Conservation (phyloP, 345 rosid genomes). For the Adansonia digitata region DNA sequence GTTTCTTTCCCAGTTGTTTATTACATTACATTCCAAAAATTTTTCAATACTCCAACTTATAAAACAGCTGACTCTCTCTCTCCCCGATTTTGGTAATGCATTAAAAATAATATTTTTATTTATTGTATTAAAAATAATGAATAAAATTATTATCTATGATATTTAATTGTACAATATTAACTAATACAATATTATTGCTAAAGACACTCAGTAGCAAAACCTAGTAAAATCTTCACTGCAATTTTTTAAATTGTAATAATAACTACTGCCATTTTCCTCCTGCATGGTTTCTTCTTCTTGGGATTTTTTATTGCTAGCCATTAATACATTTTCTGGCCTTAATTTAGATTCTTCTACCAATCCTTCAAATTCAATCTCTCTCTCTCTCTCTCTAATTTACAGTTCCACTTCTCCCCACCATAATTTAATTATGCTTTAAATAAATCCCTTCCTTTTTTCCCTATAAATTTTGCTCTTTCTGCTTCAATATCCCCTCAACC, state of each 20-base stretch:
- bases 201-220: too few relatives aligned
- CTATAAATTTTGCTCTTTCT: slow-evolving; percentile 30
- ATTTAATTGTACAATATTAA: too few relatives aligned
- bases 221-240: too few relatives aligned
- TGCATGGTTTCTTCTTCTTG: slow-evolving; percentile 29
- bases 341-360: slow-evolving; percentile 52
- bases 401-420: slow-evolving; percentile 46
- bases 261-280: slow-evolving; percentile 33
- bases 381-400: slow-evolving; percentile 23
- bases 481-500: neutral
- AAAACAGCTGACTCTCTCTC: too few relatives aligned
- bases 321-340: slow-evolving; percentile 54
- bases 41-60: too few relatives aligned
- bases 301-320: slow-evolving; percentile 31
- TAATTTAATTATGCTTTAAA: slow-evolving; percentile 69
- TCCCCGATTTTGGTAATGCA: too few relatives aligned
- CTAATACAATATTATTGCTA: too few relatives aligned
- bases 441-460: slow-evolving; percentile 38
- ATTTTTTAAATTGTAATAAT: slow-evolving; percentile 17
- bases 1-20: neutral
- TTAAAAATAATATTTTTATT: too few relatives aligned
- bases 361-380: slow-evolving; percentile 39
- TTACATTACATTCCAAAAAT: neutral
- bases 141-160: too few relatives aligned
- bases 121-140: too few relatives aligned